Conservation (phyloP, 208 protist species). For the Naegleria fowleri region DNA sequence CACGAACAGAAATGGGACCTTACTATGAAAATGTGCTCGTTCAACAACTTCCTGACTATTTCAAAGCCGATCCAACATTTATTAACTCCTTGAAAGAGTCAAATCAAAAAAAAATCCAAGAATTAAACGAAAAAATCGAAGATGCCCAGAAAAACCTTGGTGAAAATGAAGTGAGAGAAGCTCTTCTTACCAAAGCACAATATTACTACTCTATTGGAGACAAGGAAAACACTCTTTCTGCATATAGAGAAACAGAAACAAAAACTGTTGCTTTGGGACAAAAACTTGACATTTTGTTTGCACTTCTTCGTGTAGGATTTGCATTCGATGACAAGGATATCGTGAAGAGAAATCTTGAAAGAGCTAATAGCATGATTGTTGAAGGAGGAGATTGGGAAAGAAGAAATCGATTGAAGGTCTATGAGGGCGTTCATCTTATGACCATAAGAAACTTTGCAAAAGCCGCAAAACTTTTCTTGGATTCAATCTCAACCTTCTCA, state of each 20-base stretch:
- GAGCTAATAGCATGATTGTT: slow-evolving; percentile 82
- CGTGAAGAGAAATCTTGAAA: slow-evolving; percentile 74
- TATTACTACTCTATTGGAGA: slow-evolving; percentile 89
- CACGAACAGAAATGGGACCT: not conserved
- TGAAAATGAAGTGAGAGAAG: slow-evolving; percentile 92
- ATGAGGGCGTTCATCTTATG: slow-evolving; percentile 91
- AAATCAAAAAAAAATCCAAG: slow-evolving; percentile 65
- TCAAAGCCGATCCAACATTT: not conserved
- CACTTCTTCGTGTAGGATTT: slow-evolving; percentile 88
- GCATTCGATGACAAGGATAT: slow-evolving; percentile 85
- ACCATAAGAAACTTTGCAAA: slow-evolving; percentile 86
- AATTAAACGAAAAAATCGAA: slow-evolving; percentile 72
- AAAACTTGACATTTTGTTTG: slow-evolving; percentile 90
- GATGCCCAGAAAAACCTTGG: slow-evolving; percentile 92
- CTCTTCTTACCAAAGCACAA: slow-evolving; percentile 78
- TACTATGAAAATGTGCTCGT: not conserved
- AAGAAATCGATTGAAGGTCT: slow-evolving; percentile 96
- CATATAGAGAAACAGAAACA: slow-evolving; percentile 76
- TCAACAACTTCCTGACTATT: not conserved
- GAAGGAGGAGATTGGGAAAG: slow-evolving; percentile 97
- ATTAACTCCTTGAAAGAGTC: slow-evolving; percentile 61
- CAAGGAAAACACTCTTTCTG: slow-evolving; percentile 76
- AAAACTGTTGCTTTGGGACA: slow-evolving; percentile 83
- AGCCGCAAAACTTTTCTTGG: slow-evolving; percentile 83
- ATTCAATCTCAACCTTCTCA: slow-evolving; percentile 94